phyloP scores from a whole-genome alignment of 2,329 filamentous ascomycete genomes.

The Sclerotinia trifoliorum region DNA sequence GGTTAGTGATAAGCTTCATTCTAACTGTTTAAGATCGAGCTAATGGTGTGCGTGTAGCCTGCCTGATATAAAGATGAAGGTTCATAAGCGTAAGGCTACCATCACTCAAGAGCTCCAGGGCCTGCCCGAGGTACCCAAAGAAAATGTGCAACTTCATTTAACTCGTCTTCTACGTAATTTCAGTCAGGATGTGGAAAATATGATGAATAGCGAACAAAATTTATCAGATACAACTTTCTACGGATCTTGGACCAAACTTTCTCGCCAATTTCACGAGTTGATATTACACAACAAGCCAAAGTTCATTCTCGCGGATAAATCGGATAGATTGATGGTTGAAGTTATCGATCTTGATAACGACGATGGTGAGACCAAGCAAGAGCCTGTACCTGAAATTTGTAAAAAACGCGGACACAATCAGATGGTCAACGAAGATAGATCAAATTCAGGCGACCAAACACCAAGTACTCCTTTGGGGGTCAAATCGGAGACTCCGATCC shows the following conservation, averaged over 20 bases:
- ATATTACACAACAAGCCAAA: slow-evolving; percentile 32
- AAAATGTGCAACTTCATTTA: slow-evolving; percentile 66
- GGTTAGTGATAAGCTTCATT: slow-evolving; percentile 29
- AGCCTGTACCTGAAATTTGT: background rate
- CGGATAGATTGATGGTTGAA: slow-evolving; percentile 12
- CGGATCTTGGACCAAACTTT: slow-evolving; percentile 41
- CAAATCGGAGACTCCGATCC: background rate
- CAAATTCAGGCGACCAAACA: background rate
- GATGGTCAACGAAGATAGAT: background rate
- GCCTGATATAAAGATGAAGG: slow-evolving; percentile 35
- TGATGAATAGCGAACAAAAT: slow-evolving; percentile 51
- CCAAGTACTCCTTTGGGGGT: background rate
- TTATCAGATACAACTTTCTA: slow-evolving; percentile 45
- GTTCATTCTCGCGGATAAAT: slow-evolving; percentile 34
- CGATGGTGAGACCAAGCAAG: slow-evolving; percentile 4
- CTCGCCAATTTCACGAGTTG: slow-evolving; percentile 35
- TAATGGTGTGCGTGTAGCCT: slow-evolving; percentile 37
- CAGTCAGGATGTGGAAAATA: slow-evolving; percentile 50
- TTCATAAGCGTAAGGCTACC: slow-evolving; percentile 43
- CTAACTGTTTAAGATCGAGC: background rate
- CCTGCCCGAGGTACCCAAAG: slow-evolving; percentile 63
- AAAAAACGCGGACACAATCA: background rate
- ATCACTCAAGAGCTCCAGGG: slow-evolving; percentile 55
- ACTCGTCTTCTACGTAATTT: slow-evolving; percentile 59
- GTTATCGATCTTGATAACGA: slow-evolving; percentile 26